A percentile compares a stretch with the other conserved stretches of the same genome.
Evolutionary conservation across 2,329 filamentous ascomycete genomes (phyloP).

Genomic region (Leptoxyphium fumago): DNA sequence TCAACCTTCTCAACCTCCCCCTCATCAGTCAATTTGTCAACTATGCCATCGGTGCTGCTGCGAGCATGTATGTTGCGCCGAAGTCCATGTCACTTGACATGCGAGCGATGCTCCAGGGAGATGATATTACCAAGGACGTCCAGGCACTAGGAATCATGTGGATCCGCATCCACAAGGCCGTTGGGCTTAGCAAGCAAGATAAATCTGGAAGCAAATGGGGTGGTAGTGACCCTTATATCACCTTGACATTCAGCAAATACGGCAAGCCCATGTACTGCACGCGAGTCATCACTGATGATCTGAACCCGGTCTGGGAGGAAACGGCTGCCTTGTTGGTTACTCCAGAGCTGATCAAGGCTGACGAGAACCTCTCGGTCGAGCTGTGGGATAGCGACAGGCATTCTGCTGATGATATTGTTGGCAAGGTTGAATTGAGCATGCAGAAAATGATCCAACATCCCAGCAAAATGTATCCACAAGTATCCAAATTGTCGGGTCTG

Average conservation of each 20-base stretch:
- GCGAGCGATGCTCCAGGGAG: conserved; percentile 77
- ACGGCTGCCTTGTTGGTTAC: conserved; percentile 74
- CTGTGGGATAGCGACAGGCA: conserved; percentile 92
- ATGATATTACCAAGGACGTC: conserved; percentile 82
- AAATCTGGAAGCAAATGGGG: conserved; percentile 65
- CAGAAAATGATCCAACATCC: conserved; percentile 92
- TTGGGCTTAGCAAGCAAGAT: conserved; percentile 84
- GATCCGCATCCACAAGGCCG: conserved; percentile 77
- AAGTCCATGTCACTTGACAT: conserved; percentile 81
- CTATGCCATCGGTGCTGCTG: conserved; percentile 77
- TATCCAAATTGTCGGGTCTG: conserved; percentile 69
- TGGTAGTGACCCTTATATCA: conserved; percentile 91
- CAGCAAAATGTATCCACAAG: conserved; percentile 80
- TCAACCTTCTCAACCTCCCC: conserved; percentile 83
- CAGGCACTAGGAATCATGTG: conserved; percentile 79
- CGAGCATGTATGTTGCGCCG: conserved; percentile 81
- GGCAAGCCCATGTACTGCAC: conserved; percentile 97
- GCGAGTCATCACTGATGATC: conserved; percentile 82
- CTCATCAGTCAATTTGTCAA: conserved; percentile 95
- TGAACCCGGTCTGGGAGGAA: conserved; percentile 89
- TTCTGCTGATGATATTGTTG: conserved; percentile 86
- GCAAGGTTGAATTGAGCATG: conserved; percentile 85
- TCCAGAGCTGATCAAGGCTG: conserved; percentile 76
- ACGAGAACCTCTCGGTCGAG: conserved; percentile 85
- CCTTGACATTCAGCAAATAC: conserved; percentile 87